Evolutionary conservation across 2,329 filamentous ascomycete species (phyloP).

Genomic region (Verticillium nubilum): DNA sequence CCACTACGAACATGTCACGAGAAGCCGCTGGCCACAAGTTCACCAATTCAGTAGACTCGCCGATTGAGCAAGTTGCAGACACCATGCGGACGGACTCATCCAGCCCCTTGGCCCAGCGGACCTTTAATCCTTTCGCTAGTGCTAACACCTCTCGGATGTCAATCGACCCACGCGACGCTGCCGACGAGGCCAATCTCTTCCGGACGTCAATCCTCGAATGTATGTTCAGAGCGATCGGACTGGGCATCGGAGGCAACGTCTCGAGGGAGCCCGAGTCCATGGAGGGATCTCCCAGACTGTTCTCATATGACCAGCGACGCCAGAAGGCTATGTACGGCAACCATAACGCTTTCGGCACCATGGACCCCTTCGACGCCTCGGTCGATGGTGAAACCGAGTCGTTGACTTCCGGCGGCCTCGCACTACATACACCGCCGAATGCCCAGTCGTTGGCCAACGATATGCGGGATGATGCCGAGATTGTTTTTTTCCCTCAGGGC

Average conservation of each 20-base stretch:
- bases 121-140: constrained; percentile 50
- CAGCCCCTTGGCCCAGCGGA: constrained; percentile 43
- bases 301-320: constrained; percentile 76
- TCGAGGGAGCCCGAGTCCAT: constrained; percentile 67
- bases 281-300: constrained; percentile 77
- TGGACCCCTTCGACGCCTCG: constrained; percentile 74
- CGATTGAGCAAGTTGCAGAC: constrained; percentile 14
- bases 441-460: constrained; percentile 67
- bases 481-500: constrained; percentile 93
- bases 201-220: constrained; percentile 87
- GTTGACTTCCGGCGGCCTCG: constrained; percentile 64
- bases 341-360: constrained; percentile 83
- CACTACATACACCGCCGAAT: constrained; percentile 56
- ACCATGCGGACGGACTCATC: constrained; percentile 18
- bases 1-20: constrained; percentile 68
- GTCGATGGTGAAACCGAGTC: constrained; percentile 84
- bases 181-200: constrained; percentile 86
- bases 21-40: constrained; percentile 43
- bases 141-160: constrained; percentile 42
- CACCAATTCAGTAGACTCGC: constrained; percentile 10
- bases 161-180: constrained; percentile 68
- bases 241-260: constrained; percentile 63
- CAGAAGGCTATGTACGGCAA: constrained; percentile 70
- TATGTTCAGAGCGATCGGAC: constrained; percentile 88
- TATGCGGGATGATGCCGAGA: constrained; percentile 87